Evolutionary conservation across 768 basidiomycete genomes (phyloP).

Genomic region (Sporobolomyces phaffii): DNA sequence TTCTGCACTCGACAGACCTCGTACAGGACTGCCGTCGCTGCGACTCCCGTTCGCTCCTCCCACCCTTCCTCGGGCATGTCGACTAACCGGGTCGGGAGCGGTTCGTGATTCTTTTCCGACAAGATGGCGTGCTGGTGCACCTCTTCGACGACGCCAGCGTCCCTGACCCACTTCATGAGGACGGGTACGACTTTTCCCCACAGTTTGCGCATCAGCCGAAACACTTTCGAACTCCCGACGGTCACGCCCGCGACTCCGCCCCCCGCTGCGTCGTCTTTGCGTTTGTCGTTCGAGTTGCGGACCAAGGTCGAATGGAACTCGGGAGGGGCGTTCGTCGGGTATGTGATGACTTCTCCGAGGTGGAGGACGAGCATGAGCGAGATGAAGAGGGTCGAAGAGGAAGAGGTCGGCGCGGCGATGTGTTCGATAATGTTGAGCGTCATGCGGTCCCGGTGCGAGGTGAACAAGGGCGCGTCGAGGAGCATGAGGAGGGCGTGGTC

Average conservation of each 20-base stretch:
- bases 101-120: background rate
- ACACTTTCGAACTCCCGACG: conserved; percentile 31
- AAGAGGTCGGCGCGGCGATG: conserved; percentile 60
- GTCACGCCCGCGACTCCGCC: conserved; percentile 1
- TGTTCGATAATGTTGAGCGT: conserved; percentile 61
- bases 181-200: conserved; percentile 77
- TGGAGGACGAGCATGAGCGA: conserved; percentile 34
- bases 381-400: conserved; percentile 43
- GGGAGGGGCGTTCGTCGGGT: background rate
- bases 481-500: conserved; percentile 73
- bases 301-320: background rate
- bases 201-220: conserved; percentile 43
- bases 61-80: conserved; percentile 34
- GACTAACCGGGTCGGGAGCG: background rate
- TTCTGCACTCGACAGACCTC: conserved; percentile 91
- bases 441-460: conserved; percentile 88
- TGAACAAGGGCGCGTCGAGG: conserved; percentile 76
- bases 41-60: conserved; percentile 38
- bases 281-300: background rate
- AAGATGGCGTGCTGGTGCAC: conserved; percentile 56
- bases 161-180: conserved; percentile 72
- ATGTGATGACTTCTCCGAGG: conserved; percentile 20
- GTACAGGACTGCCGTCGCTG: conserved; percentile 54
- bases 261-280: background rate
- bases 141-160: conserved; percentile 62